Evolutionary conservation across 2,329 filamentous ascomycete genomes (phyloP).

Genomic region (Colletotrichum sp.): DNA sequence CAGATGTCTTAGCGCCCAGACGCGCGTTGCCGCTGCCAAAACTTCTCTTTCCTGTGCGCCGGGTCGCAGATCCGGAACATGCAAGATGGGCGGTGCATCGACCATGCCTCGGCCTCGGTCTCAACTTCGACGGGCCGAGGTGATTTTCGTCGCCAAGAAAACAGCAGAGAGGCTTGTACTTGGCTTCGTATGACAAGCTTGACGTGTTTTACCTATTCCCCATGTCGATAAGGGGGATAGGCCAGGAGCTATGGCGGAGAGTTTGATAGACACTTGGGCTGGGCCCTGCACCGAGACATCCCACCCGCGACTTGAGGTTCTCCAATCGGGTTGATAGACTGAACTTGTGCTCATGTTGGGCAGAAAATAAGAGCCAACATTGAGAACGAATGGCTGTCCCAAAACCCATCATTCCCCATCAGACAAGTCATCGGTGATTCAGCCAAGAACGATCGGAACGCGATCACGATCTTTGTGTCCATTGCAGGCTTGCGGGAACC

Average conservation of each 20-base stretch:
- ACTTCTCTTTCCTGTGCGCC: neutral
- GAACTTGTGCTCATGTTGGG: neutral
- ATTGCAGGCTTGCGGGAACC: neutral
- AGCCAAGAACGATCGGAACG: neutral
- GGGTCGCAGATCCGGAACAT: neutral
- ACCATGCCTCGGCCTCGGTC: neutral
- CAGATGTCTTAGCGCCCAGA: neutral
- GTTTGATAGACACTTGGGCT: neutral
- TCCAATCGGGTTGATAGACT: neutral
- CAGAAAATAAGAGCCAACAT: neutral
- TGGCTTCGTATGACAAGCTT: neutral
- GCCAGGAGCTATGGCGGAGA: neutral
- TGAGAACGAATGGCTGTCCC: neutral
- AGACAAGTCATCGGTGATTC: neutral
- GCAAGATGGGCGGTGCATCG: neutral
- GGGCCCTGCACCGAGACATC: neutral
- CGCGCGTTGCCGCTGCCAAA: neutral
- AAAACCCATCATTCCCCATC: neutral
- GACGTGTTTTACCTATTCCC: neutral
- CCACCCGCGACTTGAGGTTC: neutral
- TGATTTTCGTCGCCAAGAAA: neutral
- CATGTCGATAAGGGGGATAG: neutral
- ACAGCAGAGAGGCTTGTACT: neutral
- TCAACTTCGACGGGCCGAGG: neutral
- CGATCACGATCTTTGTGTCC: neutral